phyloP scores from a whole-genome alignment of 2,329 filamentous ascomycete species.

The Plectosphaerella cucumerina region DNA sequence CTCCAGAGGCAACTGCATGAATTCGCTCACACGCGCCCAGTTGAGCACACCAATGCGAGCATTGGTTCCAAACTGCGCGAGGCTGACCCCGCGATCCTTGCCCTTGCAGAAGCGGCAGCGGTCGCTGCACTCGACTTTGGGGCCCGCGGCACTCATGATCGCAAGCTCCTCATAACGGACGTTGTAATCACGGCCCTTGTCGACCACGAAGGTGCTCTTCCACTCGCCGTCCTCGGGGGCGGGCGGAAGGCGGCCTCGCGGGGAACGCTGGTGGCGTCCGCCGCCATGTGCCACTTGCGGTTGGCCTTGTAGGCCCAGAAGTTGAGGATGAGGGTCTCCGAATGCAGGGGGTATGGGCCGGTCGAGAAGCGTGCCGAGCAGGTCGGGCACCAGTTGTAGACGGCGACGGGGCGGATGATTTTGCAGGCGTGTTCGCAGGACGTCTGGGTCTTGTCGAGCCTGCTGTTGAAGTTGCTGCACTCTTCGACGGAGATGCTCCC shows the following conservation, averaged over 20 bases:
- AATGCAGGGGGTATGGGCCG: neutral
- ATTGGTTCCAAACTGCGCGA: neutral
- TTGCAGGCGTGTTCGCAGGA: neutral
- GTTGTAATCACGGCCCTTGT: neutral
- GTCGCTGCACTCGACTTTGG: neutral
- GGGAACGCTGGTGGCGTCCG: neutral
- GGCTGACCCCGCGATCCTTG: neutral
- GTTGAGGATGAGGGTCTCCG: neutral
- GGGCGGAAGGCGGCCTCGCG: neutral
- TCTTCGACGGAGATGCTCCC: neutral
- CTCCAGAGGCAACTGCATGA: neutral
- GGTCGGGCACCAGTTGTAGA: constrained; percentile 4
- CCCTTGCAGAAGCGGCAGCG: neutral
- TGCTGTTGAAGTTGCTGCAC: neutral
- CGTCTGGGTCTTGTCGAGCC: neutral
- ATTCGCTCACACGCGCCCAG: neutral
- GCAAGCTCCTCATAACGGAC: neutral
- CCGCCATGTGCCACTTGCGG: neutral
- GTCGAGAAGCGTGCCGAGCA: constrained; percentile 2
- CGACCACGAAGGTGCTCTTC: too few species aligned
- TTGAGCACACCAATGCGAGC: neutral
- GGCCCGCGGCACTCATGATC: neutral
- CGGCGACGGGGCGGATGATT: neutral
- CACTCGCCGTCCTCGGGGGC: neutral
- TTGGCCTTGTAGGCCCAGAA: constrained; percentile 9